Percentiles rank a stretch among this genome's conserved stretches.
These are phyloP conservation scores for Russula foetens DNA, from an alignment of 768 basidiomycete species.

Conservation along the genomic window DNA sequence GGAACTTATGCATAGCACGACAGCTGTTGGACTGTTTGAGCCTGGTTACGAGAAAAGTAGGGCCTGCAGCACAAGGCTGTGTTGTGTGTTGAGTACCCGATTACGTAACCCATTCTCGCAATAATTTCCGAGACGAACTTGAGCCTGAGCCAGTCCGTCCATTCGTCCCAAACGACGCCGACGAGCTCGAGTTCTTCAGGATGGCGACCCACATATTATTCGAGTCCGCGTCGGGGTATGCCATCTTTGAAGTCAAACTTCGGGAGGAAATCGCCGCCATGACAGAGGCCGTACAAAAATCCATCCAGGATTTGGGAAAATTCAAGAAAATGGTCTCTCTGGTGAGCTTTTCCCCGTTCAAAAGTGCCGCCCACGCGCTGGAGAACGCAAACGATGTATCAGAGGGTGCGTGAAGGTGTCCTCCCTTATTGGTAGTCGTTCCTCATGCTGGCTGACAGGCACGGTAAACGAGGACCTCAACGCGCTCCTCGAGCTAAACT, in stretches of 20 bases:
- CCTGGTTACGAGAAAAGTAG: neutral
- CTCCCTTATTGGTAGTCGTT: no score
- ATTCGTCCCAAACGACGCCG: neutral
- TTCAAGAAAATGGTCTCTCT: constrained; percentile 91
- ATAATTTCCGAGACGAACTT: neutral
- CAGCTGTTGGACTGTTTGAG: neutral
- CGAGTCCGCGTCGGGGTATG: constrained; percentile 92
- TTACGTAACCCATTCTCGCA: neutral
- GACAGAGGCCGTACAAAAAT: constrained; percentile 71
- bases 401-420: constrained; percentile 64
- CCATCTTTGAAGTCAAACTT: constrained; percentile 81
- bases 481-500: constrained; percentile 79
- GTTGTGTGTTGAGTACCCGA: neutral
- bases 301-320: constrained; percentile 77
- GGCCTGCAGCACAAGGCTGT: neutral
- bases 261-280: constrained; percentile 82
- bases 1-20: neutral
- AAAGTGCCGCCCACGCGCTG: constrained; percentile 85
- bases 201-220: constrained; percentile 85
- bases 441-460: constrained; percentile 39
- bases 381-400: constrained; percentile 96
- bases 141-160: no score
- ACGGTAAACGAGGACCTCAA: constrained; percentile 78
- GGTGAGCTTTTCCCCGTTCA: constrained; percentile 89
- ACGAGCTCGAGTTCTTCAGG: constrained; percentile 20